Base-by-base conservation (phyloP, 805 yeast genomes). In the Candida caryicola region DNA sequence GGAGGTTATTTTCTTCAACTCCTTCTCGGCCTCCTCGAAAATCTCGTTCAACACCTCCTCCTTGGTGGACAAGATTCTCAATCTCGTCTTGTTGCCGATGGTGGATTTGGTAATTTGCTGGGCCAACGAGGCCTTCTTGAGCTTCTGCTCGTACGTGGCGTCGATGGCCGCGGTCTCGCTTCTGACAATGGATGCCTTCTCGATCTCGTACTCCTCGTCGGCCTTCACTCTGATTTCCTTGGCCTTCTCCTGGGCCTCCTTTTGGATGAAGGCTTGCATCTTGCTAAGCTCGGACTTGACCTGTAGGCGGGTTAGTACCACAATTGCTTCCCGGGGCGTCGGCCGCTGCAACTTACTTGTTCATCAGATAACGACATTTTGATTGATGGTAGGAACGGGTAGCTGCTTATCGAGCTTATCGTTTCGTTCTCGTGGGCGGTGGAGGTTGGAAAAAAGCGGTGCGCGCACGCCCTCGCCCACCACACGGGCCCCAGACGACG, bases 241-340 rank as follows among this genome's bases (percentile, higher is more conserved):
- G 51, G 98, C 96, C 72, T 93, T 93, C 66, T 93, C 99, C 57
- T 90, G 95, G 28, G 99, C 99, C 72, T 93, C 99, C 78, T 91
- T 93, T 71, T 85, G 87, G 77, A 93, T 93, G 81, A 93, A 93
- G 60, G 95, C 90, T 63, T 91, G 95, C 97, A 93, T 93, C 75
- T 93, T 93, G 64, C 82, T 82, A 66, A 93, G 85, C 74, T 93
- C 99, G 54, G 88, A 88, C 59, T 85, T 89, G 52, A 91, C 98
- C 89, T 90, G 18, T 10, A 21, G 10, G 25, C 29, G 19, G 30
- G 44, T 43, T 40, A 43, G 44, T 43, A 34, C 17, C 16, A 10
- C n/a, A 16, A 15, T 16, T 25, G 30, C n/a, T 5, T 6, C 9
- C 15, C 4, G 8, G 10, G 4, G 7, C n/a, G 12, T 5, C 18